Percentiles rank a stretch among this genome's conserved stretches.
Evolutionary conservation across 2,329 filamentous ascomycete species (phyloP).

Genomic region (Colletotrichum sp.): DNA sequence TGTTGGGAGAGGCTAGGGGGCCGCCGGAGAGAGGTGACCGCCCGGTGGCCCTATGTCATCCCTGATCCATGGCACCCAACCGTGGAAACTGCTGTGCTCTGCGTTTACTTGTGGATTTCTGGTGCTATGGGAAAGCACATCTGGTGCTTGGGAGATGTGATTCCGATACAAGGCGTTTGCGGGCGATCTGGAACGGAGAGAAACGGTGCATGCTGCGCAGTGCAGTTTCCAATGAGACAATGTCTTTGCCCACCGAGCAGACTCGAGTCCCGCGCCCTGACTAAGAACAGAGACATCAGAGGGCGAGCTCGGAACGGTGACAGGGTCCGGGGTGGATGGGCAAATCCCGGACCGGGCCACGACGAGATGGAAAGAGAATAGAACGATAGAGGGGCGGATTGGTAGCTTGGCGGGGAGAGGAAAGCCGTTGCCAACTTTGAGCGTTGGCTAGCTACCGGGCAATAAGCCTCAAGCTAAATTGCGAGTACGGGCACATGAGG

Average conservation of each 20-base stretch:
- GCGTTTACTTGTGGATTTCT: neutral
- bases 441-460: neutral
- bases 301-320: neutral
- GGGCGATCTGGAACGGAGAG: neutral
- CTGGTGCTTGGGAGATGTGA: neutral
- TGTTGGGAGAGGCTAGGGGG: neutral
- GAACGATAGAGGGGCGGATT: constrained; percentile 10
- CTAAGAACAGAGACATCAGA: neutral
- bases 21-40: neutral
- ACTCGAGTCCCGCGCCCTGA: neutral
- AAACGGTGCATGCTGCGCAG: neutral
- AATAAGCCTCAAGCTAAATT: neutral
- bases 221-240: neutral
- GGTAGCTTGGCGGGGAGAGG: constrained; percentile 10
- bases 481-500: neutral
- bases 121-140: neutral
- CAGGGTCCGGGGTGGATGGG: constrained; percentile 1
- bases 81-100: neutral
- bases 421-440: neutral
- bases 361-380: constrained; percentile 13
- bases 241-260: neutral
- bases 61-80: neutral
- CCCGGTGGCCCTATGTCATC: neutral
- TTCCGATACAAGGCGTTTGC: neutral
- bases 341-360: constrained; percentile 13